phyloP scores from a whole-genome alignment of 306 rosid genomes.

The Vigna nakashimae region DNA sequence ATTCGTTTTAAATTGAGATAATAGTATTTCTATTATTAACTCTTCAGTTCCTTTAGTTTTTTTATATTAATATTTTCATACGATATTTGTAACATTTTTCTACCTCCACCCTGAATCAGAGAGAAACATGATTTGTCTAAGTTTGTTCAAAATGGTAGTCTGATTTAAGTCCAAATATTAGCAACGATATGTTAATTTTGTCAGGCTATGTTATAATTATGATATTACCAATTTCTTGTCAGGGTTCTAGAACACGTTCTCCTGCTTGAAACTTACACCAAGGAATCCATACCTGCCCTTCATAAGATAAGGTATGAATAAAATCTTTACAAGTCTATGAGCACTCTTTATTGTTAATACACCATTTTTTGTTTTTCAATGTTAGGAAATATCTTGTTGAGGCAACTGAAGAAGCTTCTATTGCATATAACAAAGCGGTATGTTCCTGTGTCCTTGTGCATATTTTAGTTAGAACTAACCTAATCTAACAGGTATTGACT shows the following conservation, averaged over 20 bases:
- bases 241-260: slow-evolving; percentile 85
- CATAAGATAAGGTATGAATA: slow-evolving; percentile 76
- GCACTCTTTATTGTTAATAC: slow-evolving; percentile 14
- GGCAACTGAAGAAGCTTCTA: slow-evolving; percentile 91
- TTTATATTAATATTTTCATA: slow-evolving; percentile 9
- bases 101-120: slow-evolving; percentile 25
- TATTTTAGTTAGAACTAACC: background rate
- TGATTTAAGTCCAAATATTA: slow-evolving; percentile 1
- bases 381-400: slow-evolving; percentile 84
- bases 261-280: slow-evolving; percentile 76
- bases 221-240: slow-evolving; percentile 40
- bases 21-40: background rate
- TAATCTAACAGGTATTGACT: background rate
- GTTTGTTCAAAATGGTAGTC: slow-evolving; percentile 24
- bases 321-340: slow-evolving; percentile 23
- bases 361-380: slow-evolving; percentile 27
- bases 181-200: slow-evolving; percentile 31
- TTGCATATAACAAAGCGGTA: slow-evolving; percentile 91
- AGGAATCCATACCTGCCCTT: slow-evolving; percentile 85
- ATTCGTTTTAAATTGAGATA: background rate
- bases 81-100: background rate
- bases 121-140: slow-evolving; percentile 9
- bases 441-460: slow-evolving; percentile 36
- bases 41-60: background rate
- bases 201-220: slow-evolving; percentile 35